Base-by-base conservation (phyloP, 805 yeast species). In the Blastobotrys robertii region DNA sequence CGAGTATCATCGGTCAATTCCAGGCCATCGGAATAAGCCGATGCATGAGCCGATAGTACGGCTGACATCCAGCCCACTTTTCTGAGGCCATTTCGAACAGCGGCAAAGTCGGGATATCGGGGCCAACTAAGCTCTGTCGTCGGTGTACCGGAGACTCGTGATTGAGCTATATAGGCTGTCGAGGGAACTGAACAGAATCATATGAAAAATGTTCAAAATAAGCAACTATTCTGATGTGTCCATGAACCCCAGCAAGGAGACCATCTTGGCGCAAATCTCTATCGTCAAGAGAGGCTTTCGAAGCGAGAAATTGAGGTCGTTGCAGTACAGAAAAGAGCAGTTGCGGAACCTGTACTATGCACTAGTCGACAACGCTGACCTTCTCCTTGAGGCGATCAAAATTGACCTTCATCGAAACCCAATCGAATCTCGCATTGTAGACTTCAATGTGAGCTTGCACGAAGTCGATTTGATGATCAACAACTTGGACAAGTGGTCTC, bases 321-420 rank as follows among this genome's bases (percentile, higher is more conserved):
- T 79, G 39, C 74, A 69, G 47, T 72, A 55, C 56, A 69, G 95
- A 38, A 67, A 74, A 50, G 67, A 74, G 42, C 84, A 78, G 56
- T 69, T 87, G 50, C 70, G 85, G 45, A 76, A 79, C 53, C 54
- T 87, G 13, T 82, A 80, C 64, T 79, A 70, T 51, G 79, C 75
- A 1, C 44, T 87, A 12, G 63, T 67, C 47, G 87, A 82, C 56
- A 70, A 79, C 54, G 68, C 65, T 41, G 77, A 74, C 3, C 64
- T 56, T 9, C 53, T 90, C 33, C 60, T 70, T 32, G 72, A 65
- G 2, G 87, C 94, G 0, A 62, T 87, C 48, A 49, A 62, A 14
- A 57, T 67, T 48, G 97, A 90, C 56, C 77, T 87, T 60, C 70
- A 79, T 59, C 73, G 90, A 45, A 59, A 83, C 1, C 62, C 65